Base-by-base conservation (phyloP, 1,139 yeast species). In the Hemisphaericaspora xylanilytica region DNA sequence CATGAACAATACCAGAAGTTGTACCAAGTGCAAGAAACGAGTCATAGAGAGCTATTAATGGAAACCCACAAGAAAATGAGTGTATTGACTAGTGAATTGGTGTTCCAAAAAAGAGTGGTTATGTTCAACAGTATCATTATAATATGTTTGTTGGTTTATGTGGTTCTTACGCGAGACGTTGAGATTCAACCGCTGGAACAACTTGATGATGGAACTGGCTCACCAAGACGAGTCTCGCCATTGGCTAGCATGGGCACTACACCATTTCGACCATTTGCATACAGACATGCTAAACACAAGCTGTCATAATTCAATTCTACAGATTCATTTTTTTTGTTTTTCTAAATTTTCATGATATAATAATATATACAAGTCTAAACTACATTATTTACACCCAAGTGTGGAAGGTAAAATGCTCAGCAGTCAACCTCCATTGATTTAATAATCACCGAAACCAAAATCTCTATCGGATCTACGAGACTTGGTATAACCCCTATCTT, bases 101-200 rank as follows among this genome's bases (percentile, higher is more conserved):
- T 63, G 17, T 78, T 78, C 46, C 89, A 82, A 48, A 77, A 74
- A 51, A 65, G 74, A 37, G 48, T 85, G 15, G 69, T 78, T 6
- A 65, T 78, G 17, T 67, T 80, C 36, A 81, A 81, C 50, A 68
- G 78, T n/a, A 43, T 79, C 2, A 60, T 80, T 3, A 65, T 81
- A 20, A 49, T 76, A 20, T 67, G 78, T 16, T 55, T 84, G 16
- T 53, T 84, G 33, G 63, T 71, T 0, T 85, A 83, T 55, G 80
- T 84, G 9, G 62, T 83, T 3, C 53, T 81, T 5, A 80, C 89
- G 0, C 65, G 86, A 38, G 87, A 84, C 37, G 55, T 56, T 16
- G 59, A 51, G 7, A 40, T 41, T 5, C 42, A 36, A 3, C 32
- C 17, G 15, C 28, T 4, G 15, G 42, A 40, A 18, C 14, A 38